Evolutionary conservation across 805 yeast species (phyloP).

Genomic region (Wickerhamia fluorescens): DNA sequence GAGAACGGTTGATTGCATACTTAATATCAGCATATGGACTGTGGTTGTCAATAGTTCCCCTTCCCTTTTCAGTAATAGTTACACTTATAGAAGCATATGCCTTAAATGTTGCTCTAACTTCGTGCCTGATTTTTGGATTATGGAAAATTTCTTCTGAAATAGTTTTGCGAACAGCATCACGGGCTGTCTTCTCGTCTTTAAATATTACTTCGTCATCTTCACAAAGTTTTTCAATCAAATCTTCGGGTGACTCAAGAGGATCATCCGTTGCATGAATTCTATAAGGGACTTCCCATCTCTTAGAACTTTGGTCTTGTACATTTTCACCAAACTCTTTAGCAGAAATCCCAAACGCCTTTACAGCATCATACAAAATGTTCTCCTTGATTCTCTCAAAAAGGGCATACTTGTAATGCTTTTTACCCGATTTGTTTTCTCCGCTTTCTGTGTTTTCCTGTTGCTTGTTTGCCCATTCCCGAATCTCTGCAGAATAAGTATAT

Average conservation of each 20-base stretch:
- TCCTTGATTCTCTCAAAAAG: constrained; percentile 60
- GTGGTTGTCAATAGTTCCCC: constrained; percentile 64
- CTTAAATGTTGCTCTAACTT: constrained; percentile 56
- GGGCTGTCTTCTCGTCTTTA: constrained; percentile 53
- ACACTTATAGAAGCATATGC: constrained; percentile 64
- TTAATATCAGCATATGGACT: constrained; percentile 86
- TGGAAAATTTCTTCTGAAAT: constrained; percentile 75
- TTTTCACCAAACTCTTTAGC: constrained; percentile 80
- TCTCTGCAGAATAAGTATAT: constrained; percentile 58
- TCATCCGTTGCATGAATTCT: constrained; percentile 72
- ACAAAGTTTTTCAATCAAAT: constrained; percentile 42
- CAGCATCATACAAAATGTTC: constrained; percentile 58
- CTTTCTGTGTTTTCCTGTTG: constrained; percentile 10
- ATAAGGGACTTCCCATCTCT: constrained; percentile 35
- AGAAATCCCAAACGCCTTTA: constrained; percentile 67
- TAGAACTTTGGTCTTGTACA: constrained; percentile 52
- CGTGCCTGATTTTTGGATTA: constrained; percentile 72
- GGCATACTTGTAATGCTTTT: constrained; percentile 54
- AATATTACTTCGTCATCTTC: constrained; percentile 45
- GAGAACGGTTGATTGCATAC: constrained; percentile 77
- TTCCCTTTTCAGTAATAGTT: constrained; percentile 68
- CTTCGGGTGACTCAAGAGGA: constrained; percentile 52
- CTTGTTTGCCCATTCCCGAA: constrained; percentile 39
- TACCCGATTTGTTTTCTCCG: constrained; percentile 17
- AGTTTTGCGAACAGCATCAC: constrained; percentile 66